phyloP scores from a whole-genome alignment of 2,329 filamentous ascomycete species.

The Fusarium cyanostomum region DNA sequence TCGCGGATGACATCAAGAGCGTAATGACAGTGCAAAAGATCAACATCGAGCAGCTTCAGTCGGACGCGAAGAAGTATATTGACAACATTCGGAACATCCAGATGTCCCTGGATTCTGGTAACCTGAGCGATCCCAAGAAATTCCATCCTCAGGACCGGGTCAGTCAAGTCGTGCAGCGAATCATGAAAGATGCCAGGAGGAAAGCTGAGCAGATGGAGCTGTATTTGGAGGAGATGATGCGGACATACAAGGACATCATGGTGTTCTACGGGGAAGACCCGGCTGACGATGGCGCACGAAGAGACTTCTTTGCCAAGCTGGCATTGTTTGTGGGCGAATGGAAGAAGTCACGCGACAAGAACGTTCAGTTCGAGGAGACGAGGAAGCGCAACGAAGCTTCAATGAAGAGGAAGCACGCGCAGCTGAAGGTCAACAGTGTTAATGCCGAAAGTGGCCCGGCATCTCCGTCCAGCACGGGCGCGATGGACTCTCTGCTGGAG shows the following conservation, averaged over 20 bases:
- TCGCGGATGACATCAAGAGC: slow-evolving; percentile 82
- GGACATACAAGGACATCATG: slow-evolving; percentile 95
- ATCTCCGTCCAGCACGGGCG: slow-evolving; percentile 80
- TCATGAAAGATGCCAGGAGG: slow-evolving; percentile 94
- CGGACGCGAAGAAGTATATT: slow-evolving; percentile 91
- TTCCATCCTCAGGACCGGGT: slow-evolving; percentile 98
- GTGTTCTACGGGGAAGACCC: slow-evolving; percentile 95
- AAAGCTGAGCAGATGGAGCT: slow-evolving; percentile 97
- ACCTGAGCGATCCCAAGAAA: slow-evolving; percentile 94
- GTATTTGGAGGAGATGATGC: slow-evolving; percentile 91
- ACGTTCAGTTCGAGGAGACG: slow-evolving; percentile 81
- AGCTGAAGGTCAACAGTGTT: slow-evolving; percentile 68
- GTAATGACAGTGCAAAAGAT: slow-evolving; percentile 86
- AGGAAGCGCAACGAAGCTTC: slow-evolving; percentile 87
- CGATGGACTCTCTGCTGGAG: slow-evolving; percentile 95
- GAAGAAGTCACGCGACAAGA: slow-evolving; percentile 97
- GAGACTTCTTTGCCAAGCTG: slow-evolving; percentile 96
- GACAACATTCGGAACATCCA: slow-evolving; percentile 96
- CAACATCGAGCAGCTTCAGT: slow-evolving; percentile 90
- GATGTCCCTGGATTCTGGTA: slow-evolving; percentile 89
- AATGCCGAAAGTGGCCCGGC: slow-evolving; percentile 61
- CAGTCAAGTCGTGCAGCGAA: slow-evolving; percentile 86
- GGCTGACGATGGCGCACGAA: slow-evolving; percentile 87
- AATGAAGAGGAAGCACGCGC: slow-evolving; percentile 89
- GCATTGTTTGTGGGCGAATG: slow-evolving; percentile 91